Base-by-base conservation (phyloP, 495 filamentous ascomycete genomes). In the Aspergillus bridgeri region DNA sequence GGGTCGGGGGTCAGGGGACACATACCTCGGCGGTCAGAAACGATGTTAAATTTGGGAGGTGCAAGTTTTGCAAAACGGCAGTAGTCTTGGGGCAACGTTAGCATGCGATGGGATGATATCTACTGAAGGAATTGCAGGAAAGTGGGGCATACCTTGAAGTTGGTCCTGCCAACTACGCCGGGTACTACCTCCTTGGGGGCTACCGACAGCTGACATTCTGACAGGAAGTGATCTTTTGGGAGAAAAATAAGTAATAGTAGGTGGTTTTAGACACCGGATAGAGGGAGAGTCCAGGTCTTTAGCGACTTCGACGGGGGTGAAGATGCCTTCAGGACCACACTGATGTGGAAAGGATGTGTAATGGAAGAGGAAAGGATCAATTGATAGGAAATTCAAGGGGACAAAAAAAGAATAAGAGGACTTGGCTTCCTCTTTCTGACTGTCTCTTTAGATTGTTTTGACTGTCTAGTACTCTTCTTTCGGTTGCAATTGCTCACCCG, bases 21-120 rank as follows among this genome's bases (percentile, higher is more conserved):
- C 24, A 63, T 81, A 89, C 88, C 89, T 83, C 89, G 86, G 73
- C 87, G 81, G 70, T 92, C 89, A 56, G 89, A 91, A 50, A 89
- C 80, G 58, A 90, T 85, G 61, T 86, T 84, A 66, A 83, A 92
- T 47, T 81, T 70, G 23, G 89, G 89, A 47, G 74, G 64, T 27
- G 74, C 69, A 19, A 85, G 64, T 59, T 84, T 81, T 42, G 65
- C 73, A 49, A 75, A 73, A 49, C 71, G 73, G 72, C 89, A 92
- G 60, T 84, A 76, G 13, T 83, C 89, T 91, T 66, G 25, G 57
- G 49, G 33, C 47, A 49, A 54, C 49, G 51, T 63, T 62, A 61
- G 60, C 38, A 63, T 29, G 46, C 22, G 48, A 50, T 63, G 20
- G 48, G 43, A 43, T 51, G 7, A 56, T 56, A 55, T 54, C 33